Evolutionary conservation across 176 grass and related monocot genomes (phyloP).

Genomic region (Carex parvula): DNA sequence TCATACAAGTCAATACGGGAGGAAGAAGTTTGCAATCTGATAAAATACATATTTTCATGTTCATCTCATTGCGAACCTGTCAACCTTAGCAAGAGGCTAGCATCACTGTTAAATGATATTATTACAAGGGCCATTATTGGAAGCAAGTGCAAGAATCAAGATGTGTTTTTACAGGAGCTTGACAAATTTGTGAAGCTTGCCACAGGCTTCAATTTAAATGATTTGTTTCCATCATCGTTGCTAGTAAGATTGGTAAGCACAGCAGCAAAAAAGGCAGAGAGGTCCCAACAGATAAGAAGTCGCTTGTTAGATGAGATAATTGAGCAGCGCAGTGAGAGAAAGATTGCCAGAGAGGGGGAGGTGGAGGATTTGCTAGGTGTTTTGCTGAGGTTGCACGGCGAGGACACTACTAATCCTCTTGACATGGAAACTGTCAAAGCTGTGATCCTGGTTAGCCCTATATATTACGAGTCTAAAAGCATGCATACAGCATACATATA

Average conservation of each 20-base stretch:
- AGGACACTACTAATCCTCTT: constrained; percentile 31
- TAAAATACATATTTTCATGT: not conserved
- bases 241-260: constrained; percentile 23
- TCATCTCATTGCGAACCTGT: not conserved
- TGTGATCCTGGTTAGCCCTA: constrained; percentile 34
- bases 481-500: not conserved
- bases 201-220: constrained; percentile 38
- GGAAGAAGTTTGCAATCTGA: constrained; percentile 27
- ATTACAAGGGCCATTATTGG: constrained; percentile 29
- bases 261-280: not conserved
- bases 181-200: constrained; percentile 11
- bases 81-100: constrained; percentile 29
- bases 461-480: not conserved
- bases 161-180: constrained; percentile 6
- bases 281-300: not conserved
- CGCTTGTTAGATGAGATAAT: not conserved
- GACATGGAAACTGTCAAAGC: constrained; percentile 53
- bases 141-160: constrained; percentile 6
- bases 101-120: constrained; percentile 12
- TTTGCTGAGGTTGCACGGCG: constrained; percentile 42
- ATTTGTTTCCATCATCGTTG: constrained; percentile 51
- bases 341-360: not conserved
- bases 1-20: constrained; percentile 30
- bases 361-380: constrained; percentile 44
- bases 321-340: not conserved